phyloP scores from a whole-genome alignment of 2,329 filamentous ascomycete species.

The Phyllosticta citribraziliensis region DNA sequence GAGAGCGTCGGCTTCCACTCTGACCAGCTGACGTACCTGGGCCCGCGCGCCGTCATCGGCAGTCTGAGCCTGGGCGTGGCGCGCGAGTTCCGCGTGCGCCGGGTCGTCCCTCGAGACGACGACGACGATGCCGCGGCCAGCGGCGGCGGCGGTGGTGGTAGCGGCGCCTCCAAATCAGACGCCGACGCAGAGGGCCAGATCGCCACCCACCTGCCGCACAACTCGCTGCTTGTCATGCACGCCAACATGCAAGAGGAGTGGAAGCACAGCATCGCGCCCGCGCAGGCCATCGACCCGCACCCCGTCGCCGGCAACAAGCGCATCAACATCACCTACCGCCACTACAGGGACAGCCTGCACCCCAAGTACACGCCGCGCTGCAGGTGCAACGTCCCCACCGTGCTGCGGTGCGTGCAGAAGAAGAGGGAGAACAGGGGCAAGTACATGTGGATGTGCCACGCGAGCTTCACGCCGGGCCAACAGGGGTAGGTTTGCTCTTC shows the following conservation, averaged over 20 bases:
- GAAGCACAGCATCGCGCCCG: conserved; percentile 80
- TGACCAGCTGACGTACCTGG: conserved; percentile 87
- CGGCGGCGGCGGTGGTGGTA: conserved; percentile 1
- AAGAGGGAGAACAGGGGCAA: conserved; percentile 65
- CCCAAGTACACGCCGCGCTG: conserved; percentile 72
- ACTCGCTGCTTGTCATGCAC: conserved; percentile 90
- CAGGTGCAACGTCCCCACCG: conserved; percentile 57
- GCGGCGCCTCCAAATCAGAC: conserved; percentile 20
- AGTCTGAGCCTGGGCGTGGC: conserved; percentile 84
- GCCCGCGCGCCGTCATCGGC: conserved; percentile 79
- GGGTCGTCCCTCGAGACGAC: conserved; percentile 52
- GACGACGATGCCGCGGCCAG: background rate
- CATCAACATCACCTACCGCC: conserved; percentile 90
- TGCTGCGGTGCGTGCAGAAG: conserved; percentile 68
- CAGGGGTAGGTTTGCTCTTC: conserved; percentile 28
- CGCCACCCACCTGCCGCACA: conserved; percentile 86
- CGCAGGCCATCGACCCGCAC: conserved; percentile 71
- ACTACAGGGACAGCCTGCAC: conserved; percentile 69
- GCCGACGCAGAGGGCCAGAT: conserved; percentile 71
- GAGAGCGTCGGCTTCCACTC: conserved; percentile 74
- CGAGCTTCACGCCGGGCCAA: conserved; percentile 58
- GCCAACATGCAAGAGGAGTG: conserved; percentile 96
- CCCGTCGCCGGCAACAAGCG: conserved; percentile 68
- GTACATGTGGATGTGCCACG: conserved; percentile 94
- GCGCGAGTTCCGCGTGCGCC: conserved; percentile 83